Evolutionary conservation across 345 rosid genomes (phyloP).

Genomic region (Garcia nutans): DNA sequence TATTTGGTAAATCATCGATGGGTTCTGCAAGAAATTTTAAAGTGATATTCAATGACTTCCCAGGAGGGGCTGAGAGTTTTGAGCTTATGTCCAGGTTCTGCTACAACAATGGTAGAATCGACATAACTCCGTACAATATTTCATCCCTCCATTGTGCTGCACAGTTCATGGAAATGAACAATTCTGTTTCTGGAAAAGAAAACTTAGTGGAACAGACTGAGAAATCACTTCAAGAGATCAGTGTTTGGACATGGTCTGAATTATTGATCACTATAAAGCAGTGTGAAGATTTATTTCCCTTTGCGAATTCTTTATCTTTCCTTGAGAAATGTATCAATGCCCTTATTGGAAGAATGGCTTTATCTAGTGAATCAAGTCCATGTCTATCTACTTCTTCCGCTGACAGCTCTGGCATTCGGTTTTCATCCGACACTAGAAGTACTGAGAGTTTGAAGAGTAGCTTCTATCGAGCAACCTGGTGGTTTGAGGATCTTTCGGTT

Average conservation of each 20-base stretch:
- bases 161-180: constrained; percentile 68
- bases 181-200: constrained; percentile 28
- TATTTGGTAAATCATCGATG: constrained; percentile 64
- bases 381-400: constrained; percentile 75
- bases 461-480: constrained; percentile 59
- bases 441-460: constrained; percentile 76
- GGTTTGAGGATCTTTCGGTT: constrained; percentile 77
- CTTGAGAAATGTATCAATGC: constrained; percentile 59
- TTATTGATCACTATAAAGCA: constrained; percentile 63
- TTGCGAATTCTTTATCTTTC: constrained; percentile 30
- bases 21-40: constrained; percentile 44
- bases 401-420: constrained; percentile 66
- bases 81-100: constrained; percentile 80
- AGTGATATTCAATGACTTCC: constrained; percentile 81
- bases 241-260: constrained; percentile 80
- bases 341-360: constrained; percentile 51
- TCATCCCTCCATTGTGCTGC: constrained; percentile 62
- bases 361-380: constrained; percentile 64
- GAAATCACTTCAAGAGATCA: constrained; percentile 62
- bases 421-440: constrained; percentile 80
- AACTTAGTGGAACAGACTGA: constrained; percentile 57
- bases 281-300: constrained; percentile 49
- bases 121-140: constrained; percentile 55
- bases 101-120: constrained; percentile 56
- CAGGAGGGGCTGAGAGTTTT: constrained; percentile 75